Evolutionary conservation across 2,329 filamentous ascomycete genomes (phyloP), one percentile per base, ranked within the genome.

Genomic region (Alternaria burnsii): DNA sequence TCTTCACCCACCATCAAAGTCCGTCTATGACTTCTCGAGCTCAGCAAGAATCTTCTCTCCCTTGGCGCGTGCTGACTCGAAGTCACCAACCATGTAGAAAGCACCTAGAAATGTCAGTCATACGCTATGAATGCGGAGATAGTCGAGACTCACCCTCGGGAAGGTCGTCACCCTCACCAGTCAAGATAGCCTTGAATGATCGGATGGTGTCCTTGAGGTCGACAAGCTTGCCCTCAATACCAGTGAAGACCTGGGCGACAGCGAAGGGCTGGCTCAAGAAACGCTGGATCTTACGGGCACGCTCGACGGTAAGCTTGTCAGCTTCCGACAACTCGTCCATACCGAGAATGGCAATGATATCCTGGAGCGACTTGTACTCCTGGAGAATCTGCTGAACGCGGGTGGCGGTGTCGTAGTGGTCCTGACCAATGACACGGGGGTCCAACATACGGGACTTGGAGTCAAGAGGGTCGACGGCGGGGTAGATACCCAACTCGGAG

Each of bases 331-430:
- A 86, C 83, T 99, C 95, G 84, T 99, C 95, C 95, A 99, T 98
- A 91, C 94, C 94, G 82, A 98, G 86, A 93, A 99, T 99, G 84
- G 95, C 95, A 88, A 97, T 97, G 90, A 99, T 99, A 87, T 99
- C 95, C 87, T 99, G 95, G 74, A 99, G 93, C 70, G 94, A 98
- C 92, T 98, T 98, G 92, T 99, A 99, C 88, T 98, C 95, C 87
- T 99, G 95, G 82, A 99, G 91, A 85, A 97, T 98, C 87, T 97
- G 93, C 88, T 99, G 95, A 80, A 99, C 95, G 77, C 90, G 90
- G 82, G 91, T 92, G 82, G 95, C 95, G 77, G 89, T 94, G 67
- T 93, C 82, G 90, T 99, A 99, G 89, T 99, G 95, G 67, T 99
- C 95, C 80, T 98, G 87, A 82, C 95, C 95, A 79, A 99, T 91